A percentile compares a stretch with the other conserved stretches of the same genome.
These are phyloP conservation scores for Didymella sp. DNA, from an alignment of 2,329 filamentous ascomycete genomes.

Conservation along the genomic window DNA sequence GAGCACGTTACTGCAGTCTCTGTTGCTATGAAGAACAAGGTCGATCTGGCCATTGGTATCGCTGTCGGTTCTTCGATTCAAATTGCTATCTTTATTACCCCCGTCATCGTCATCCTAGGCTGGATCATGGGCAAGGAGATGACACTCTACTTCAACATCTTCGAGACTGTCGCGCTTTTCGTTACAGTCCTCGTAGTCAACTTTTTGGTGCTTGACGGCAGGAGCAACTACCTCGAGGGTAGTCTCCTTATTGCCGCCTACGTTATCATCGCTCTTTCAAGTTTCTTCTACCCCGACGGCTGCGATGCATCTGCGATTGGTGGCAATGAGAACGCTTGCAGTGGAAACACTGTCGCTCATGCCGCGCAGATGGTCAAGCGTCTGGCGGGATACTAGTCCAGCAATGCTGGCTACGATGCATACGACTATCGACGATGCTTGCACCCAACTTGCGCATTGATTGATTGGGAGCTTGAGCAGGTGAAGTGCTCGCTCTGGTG, in stretches of 20 bases:
- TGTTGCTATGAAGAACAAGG: slow-evolving; percentile 83
- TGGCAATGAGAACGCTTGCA: slow-evolving; percentile 40
- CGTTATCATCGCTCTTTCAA: slow-evolving; percentile 72
- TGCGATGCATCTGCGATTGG: slow-evolving; percentile 54
- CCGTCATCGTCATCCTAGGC: slow-evolving; percentile 76
- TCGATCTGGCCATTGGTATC: slow-evolving; percentile 82
- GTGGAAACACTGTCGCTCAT: slow-evolving; percentile 7
- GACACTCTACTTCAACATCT: slow-evolving; percentile 67
- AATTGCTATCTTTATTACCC: slow-evolving; percentile 79
- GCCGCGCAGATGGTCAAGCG: slow-evolving; percentile 17
- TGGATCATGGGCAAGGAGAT: slow-evolving; percentile 80
- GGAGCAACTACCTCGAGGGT: slow-evolving; percentile 84
- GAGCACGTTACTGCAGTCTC: slow-evolving; percentile 83
- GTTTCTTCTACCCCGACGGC: slow-evolving; percentile 59
- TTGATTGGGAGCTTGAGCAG: slow-evolving; percentile 10
- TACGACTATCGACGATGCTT: slow-evolving; percentile 1
- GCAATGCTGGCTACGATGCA: not conserved
- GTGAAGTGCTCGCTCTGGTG: slow-evolving; percentile 18
- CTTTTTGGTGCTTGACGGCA: slow-evolving; percentile 82
- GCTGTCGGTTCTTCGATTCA: slow-evolving; percentile 83
- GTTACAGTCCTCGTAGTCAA: slow-evolving; percentile 85
- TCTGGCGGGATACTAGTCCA: slow-evolving; percentile 7
- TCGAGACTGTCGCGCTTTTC: slow-evolving; percentile 75
- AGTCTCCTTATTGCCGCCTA: slow-evolving; percentile 78
- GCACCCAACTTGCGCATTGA: slow-evolving; percentile 11